Conservation (phyloP, 1,139 yeast species). For the Yamadazyma epiphylla region DNA sequence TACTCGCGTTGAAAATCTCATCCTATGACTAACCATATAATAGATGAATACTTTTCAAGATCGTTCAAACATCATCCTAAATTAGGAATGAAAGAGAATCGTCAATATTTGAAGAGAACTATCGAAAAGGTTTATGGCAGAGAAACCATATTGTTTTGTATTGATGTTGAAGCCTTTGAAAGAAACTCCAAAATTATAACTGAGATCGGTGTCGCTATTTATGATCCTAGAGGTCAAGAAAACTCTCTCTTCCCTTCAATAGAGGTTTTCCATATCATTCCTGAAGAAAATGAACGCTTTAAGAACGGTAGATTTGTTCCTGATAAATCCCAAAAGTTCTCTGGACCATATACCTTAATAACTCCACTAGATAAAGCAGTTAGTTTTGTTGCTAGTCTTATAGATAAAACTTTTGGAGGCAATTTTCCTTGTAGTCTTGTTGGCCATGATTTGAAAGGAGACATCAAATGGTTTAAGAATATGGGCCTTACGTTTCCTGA, state of each 20-base stretch:
- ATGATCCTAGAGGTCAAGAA: slow-evolving; percentile 52
- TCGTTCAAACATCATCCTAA: slow-evolving; percentile 10
- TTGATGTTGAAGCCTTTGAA: slow-evolving; percentile 72
- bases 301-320: slow-evolving; percentile 61
- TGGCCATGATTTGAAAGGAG: slow-evolving; percentile 70
- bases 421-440: slow-evolving; percentile 37
- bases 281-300: slow-evolving; percentile 43
- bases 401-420: slow-evolving; percentile 37
- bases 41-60: slow-evolving; percentile 2
- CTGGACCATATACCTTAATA: slow-evolving; percentile 52
- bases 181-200: slow-evolving; percentile 42
- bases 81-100: slow-evolving; percentile 9
- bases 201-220: slow-evolving; percentile 67
- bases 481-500: slow-evolving; percentile 48
- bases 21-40: too few species aligned
- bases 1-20: too few species aligned
- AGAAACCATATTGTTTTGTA: slow-evolving; percentile 41
- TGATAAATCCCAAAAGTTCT: slow-evolving; percentile 53
- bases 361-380: slow-evolving; percentile 34
- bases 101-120: slow-evolving; percentile 10
- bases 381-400: slow-evolving; percentile 35
- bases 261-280: slow-evolving; percentile 52
- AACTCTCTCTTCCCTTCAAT: slow-evolving; percentile 40
- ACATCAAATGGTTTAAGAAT: slow-evolving; percentile 47
- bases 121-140: slow-evolving; percentile 21